phyloP scores from a whole-genome alignment of 345 rosid genomes.

The Dipteronia sinensis region DNA sequence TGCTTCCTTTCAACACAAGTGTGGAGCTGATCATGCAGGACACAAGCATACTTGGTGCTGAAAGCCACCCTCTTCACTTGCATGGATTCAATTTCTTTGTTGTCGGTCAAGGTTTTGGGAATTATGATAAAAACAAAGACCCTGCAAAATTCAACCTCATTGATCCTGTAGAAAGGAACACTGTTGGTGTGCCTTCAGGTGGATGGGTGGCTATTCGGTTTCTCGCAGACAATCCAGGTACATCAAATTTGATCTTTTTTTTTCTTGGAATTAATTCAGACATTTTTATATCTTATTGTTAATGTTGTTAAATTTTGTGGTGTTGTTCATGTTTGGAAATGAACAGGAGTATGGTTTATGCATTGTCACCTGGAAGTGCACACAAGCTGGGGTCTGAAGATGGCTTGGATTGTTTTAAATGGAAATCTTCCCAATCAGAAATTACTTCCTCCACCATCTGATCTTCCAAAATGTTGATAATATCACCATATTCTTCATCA shows the following conservation, averaged over 20 bases:
- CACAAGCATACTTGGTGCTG: constrained; percentile 75
- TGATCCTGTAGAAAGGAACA: constrained; percentile 64
- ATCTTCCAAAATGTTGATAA: constrained; percentile 65
- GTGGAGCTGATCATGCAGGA: constrained; percentile 81
- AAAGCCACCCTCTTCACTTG: constrained; percentile 76
- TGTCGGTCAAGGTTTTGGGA: constrained; percentile 77
- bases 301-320: too few species aligned
- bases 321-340: constrained; percentile 15
- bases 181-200: constrained; percentile 69
- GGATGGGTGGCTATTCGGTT: constrained; percentile 72
- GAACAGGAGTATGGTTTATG: constrained; percentile 87
- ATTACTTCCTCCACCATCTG: constrained; percentile 74
- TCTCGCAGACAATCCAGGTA: neutral
- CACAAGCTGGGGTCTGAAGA: constrained; percentile 75
- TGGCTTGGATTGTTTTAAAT: constrained; percentile 78
- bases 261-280: too few species aligned
- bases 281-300: too few species aligned
- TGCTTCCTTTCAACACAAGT: constrained; percentile 58
- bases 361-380: constrained; percentile 81
- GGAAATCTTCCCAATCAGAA: constrained; percentile 70
- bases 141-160: constrained; percentile 61
- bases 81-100: constrained; percentile 85
- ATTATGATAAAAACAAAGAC: constrained; percentile 58
- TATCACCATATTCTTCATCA: constrained; percentile 7
- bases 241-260: too few species aligned